Evolutionary conservation across 1,139 yeast species (phyloP).

Genomic region (Geotrichum candidum): DNA sequence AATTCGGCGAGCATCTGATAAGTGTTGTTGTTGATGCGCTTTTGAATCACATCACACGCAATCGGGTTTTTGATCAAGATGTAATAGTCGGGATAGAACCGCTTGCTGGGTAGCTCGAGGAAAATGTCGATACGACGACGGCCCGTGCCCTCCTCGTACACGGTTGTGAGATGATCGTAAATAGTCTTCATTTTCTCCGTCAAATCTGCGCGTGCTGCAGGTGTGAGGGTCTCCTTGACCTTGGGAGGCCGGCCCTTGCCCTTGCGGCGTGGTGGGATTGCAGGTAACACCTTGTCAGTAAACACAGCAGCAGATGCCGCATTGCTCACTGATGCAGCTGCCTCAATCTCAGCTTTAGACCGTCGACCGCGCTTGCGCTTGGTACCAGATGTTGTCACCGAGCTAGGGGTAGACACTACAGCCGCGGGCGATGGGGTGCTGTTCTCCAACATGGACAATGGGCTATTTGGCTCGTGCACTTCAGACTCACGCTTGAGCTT

Average conservation of each 20-base stretch:
- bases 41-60: slow-evolving; percentile 63
- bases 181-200: slow-evolving; percentile 16
- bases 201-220: slow-evolving; percentile 26
- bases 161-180: slow-evolving; percentile 17
- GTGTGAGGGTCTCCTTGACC: slow-evolving; percentile 38
- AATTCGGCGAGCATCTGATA: slow-evolving; percentile 57
- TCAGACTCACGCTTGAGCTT: background rate
- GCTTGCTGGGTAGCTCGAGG: slow-evolving; percentile 49
- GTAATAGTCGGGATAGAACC: slow-evolving; percentile 82
- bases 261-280: slow-evolving; percentile 21
- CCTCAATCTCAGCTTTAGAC: slow-evolving; percentile 22
- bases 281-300: slow-evolving; percentile 9
- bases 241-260: slow-evolving; percentile 36
- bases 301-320: slow-evolving; percentile 17
- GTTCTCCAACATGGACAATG: background rate
- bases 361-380: slow-evolving; percentile 23
- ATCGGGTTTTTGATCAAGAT: slow-evolving; percentile 73
- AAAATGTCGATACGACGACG: slow-evolving; percentile 41
- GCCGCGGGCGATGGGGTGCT: slow-evolving; percentile 12
- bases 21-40: slow-evolving; percentile 40
- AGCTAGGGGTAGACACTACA: slow-evolving; percentile 7
- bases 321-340: slow-evolving; percentile 22
- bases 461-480: slow-evolving; percentile 6
- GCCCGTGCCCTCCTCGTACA: slow-evolving; percentile 29
- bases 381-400: slow-evolving; percentile 5